phyloP scores from a whole-genome alignment of 1,284 basidiomycete genomes.

The Athelia sp. region DNA sequence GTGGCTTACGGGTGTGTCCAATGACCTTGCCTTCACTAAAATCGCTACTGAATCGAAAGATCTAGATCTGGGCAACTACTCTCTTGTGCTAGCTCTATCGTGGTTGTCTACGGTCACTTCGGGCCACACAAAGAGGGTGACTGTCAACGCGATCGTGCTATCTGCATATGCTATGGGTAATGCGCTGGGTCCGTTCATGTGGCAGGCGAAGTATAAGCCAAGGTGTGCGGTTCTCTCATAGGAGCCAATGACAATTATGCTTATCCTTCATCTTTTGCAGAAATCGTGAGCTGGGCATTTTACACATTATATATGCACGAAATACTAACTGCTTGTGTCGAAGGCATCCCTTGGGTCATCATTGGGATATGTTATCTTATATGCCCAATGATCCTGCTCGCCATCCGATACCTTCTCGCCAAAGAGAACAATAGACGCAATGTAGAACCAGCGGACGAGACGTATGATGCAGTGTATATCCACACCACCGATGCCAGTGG shows the following conservation, averaged over 20 bases:
- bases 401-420: constrained; percentile 56
- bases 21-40: constrained; percentile 62
- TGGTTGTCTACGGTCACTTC: constrained; percentile 67
- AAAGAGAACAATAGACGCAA: constrained; percentile 65
- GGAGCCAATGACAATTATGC: not conserved
- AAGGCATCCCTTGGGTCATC: constrained; percentile 62
- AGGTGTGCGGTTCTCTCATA: constrained; percentile 31
- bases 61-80: constrained; percentile 53
- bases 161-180: constrained; percentile 73
- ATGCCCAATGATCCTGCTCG: constrained; percentile 47
- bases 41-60: too few species aligned
- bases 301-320: too few species aligned
- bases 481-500: constrained; percentile 47
- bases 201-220: constrained; percentile 64
- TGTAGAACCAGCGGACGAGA: constrained; percentile 45
- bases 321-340: too few species aligned
- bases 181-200: constrained; percentile 71
- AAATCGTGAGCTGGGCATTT: too few species aligned
- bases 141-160: constrained; percentile 72
- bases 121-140: constrained; percentile 75
- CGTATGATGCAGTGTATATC: constrained; percentile 63
- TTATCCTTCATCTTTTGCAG: constrained; percentile 17
- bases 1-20: constrained; percentile 64
- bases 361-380: constrained; percentile 60
- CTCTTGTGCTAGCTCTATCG: constrained; percentile 64